Base-by-base conservation (phyloP, 108 stramenopile species). In the Skeletonema costatum region DNA sequence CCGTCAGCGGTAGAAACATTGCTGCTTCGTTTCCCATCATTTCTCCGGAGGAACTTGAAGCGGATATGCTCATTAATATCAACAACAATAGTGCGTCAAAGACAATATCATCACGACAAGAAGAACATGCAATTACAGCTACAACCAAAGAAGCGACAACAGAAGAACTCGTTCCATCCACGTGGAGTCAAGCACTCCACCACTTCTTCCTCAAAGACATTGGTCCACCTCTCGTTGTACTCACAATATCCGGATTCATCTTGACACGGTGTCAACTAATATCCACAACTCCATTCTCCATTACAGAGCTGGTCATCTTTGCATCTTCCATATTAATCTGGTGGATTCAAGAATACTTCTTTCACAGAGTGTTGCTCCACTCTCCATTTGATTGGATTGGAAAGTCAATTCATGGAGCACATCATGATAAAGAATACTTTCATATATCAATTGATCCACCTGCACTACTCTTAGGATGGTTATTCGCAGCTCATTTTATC, bases 301-400 rank as follows among this genome's bases (percentile, higher is more conserved):
- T 78, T 10, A 39, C 65, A 4, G 77, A 84, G 21, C 19, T 75
- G 70, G 39, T 66, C 62, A 51, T 86, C 25, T 83, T 81, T 68
- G 19, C 39, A 17, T 16, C 50, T 7, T 50, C 85, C 31, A 72
- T 87, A 14, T 31, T 89, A 0, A 62, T 87, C 58, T 89, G 90
- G 90, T 87, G 82, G 83, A 60, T 89, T 46, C 90, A 89, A 75
- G 90, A 89, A 75, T 85, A 91, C 72, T 46, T 85, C 58, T 63
- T 89, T 19, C 88, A 91, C 60, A 48, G 73, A 60, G 50, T 77
- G 14, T 38, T 87, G 5, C 69, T 90, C 13, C 90, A 90, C 53
- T 87, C 87, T 42, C 79, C 83, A 50, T 66, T 73, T 13, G 72
- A 90, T 41, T 92, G 90, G 90, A 71, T 84, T 32, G 90, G 88